These are phyloP conservation scores for Panus rudis DNA, from an alignment of 768 basidiomycete genomes.

Conservation along the genomic window DNA sequence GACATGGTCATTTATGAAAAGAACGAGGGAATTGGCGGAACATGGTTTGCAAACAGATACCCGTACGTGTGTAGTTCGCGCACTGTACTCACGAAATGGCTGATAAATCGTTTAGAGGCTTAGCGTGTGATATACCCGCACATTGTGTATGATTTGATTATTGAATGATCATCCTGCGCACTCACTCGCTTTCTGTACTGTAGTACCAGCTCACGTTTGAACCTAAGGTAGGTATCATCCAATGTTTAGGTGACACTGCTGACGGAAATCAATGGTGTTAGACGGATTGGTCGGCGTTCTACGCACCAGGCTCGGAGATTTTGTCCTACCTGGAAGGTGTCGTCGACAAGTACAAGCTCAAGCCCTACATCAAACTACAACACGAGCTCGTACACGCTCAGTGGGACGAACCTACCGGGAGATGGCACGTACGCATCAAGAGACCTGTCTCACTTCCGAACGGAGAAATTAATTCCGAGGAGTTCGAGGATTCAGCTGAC, in stretches of 20 bases:
- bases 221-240: conserved; percentile 20
- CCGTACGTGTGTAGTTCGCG: conserved; percentile 31
- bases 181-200: neutral
- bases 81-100: neutral
- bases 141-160: conserved; percentile 48
- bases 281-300: conserved; percentile 57
- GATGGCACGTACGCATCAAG: conserved; percentile 50
- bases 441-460: conserved; percentile 16
- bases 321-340: conserved; percentile 44
- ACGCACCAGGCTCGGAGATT: conserved; percentile 55
- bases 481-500: conserved; percentile 48
- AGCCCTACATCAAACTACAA: conserved; percentile 44
- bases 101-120: conserved; percentile 28
- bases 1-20: conserved; percentile 55
- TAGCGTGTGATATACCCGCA: conserved; percentile 58
- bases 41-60: conserved; percentile 53
- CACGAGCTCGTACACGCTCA: conserved; percentile 47
- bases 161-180: too few relatives aligned
- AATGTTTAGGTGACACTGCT: neutral
- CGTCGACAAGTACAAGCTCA: conserved; percentile 50
- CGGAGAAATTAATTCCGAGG: conserved; percentile 9
- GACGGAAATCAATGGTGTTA: conserved; percentile 34
- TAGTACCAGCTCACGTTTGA: conserved; percentile 58
- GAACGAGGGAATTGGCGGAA: conserved; percentile 51
- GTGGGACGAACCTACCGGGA: conserved; percentile 43